Base-by-base conservation (phyloP, 2,329 filamentous ascomycete genomes). In the Fusarium sp. region DNA sequence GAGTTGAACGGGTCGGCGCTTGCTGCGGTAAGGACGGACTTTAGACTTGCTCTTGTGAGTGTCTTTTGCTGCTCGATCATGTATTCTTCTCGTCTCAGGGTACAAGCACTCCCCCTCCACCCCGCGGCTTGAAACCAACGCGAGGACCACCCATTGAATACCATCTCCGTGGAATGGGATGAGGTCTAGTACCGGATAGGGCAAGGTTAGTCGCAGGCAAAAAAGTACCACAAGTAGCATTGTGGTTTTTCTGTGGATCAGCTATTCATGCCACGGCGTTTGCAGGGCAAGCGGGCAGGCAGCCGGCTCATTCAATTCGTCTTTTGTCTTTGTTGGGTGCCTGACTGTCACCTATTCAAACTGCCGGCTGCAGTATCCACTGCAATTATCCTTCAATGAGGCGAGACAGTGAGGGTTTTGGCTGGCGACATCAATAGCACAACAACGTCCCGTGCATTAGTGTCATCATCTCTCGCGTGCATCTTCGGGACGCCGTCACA, bases 131-230 rank as follows among this genome's bases (percentile, higher is more conserved):
- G 55, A 66, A 64, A 61, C 68, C 57, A 70, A 72, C 56, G 57
- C 61, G 60, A 61, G 38, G 59, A 34, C 65, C 61, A 68, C 16
- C 56, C 61, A 56, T 36, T 62, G 46, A 67, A 60, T 70, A 71
- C 70, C 68, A 68, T 71, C 61, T 27, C 68, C 44, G 27, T 73
- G 70, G 70, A 69, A 73, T 71, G 68, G 59, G 62, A 62, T 65
- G 60, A 46, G 50, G 29, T 61, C 60, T 63, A 61, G 70, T 11
- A 69, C 70, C 62, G 61, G 65, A 73, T 65, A 69, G 70, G 53
- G 60, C 61, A 72, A 71, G 56, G 27, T 13, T 33, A 42, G 29
- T 38, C n/a, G 18, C 20, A 34, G 14, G 23, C 36, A 11, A 14
- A 27, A 55, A 55, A 33, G 40, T 54, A 53, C 40, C 23, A 27